phyloP scores from a whole-genome alignment of 257 asterid species.

The Marsdenia floribunda region DNA sequence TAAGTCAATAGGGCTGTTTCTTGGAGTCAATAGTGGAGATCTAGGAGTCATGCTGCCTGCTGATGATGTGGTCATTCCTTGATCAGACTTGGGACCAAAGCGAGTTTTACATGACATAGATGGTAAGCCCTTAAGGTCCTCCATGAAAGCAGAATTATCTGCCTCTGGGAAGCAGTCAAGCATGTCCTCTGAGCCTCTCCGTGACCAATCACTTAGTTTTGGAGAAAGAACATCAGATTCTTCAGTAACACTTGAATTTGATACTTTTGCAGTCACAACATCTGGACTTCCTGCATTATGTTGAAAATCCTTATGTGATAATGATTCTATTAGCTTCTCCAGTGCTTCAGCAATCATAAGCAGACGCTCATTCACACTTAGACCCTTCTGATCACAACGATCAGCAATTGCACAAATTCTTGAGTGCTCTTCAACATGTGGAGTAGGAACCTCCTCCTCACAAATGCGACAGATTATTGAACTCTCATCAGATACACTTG shows the following conservation, averaged over 20 bases:
- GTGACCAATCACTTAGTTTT: slow-evolving; percentile 92
- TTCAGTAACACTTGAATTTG: slow-evolving; percentile 79
- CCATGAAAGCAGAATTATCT: slow-evolving; percentile 65
- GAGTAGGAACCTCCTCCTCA: slow-evolving; percentile 97
- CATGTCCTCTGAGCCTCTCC: slow-evolving; percentile 98
- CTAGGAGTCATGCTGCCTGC: slow-evolving; percentile 99
- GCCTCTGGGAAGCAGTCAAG: slow-evolving; percentile 81
- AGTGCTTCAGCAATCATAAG: slow-evolving; percentile 77
- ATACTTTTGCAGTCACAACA: slow-evolving; percentile 56
- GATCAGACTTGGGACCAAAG: slow-evolving; percentile 95
- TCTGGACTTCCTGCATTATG: slow-evolving; percentile 68
- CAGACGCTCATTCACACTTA: slow-evolving; percentile 87
- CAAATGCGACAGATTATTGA: slow-evolving; percentile 98
- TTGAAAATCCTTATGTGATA: slow-evolving; percentile 61
- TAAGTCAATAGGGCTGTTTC: slow-evolving; percentile 76
- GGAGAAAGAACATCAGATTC: slow-evolving; percentile 92
- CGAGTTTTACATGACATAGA: slow-evolving; percentile 88
- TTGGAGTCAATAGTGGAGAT: slow-evolving; percentile 90
- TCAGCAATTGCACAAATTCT: slow-evolving; percentile 94
- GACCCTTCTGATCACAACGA: slow-evolving; percentile 93
- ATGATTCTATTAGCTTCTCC: slow-evolving; percentile 87
- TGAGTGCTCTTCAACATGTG: slow-evolving; percentile 97
- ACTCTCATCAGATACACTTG: slow-evolving; percentile 64
- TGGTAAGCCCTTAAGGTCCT: slow-evolving; percentile 76
- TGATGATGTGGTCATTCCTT: slow-evolving; percentile 95